Base-by-base conservation (phyloP, 2,329 filamentous ascomycete genomes). In the Sporothrix euskadiensis region DNA sequence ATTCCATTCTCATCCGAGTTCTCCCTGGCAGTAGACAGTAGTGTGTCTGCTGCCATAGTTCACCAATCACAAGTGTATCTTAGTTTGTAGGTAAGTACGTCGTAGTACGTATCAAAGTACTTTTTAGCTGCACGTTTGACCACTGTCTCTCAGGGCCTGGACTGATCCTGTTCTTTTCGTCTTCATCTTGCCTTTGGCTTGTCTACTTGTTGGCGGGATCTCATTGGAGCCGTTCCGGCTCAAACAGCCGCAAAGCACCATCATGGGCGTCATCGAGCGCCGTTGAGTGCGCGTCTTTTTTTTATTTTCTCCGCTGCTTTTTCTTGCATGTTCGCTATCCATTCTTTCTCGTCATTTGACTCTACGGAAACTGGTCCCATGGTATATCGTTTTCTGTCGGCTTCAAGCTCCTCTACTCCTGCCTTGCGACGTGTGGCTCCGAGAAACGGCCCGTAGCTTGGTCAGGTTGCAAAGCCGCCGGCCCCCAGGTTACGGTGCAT, bases 221-320 rank as follows among this genome's bases (percentile, higher is more conserved):
- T 22, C 44, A 35, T 30, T 52, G 41, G 7, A 66, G n/a, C 65
- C 65, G 65, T 68, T 35, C 61, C 44, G 65, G 65, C 30, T 35
- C 26, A 68, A 68, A 68, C 26, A 68, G 41, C 65, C 65, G 65
- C 63, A 47, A 49, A 68, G 41, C 65, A 44, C 39, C 22, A 39
- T 16, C 41, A 35, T 61, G 30, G 10, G 16, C 32, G 57, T 39
- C 44, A 19, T 61, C 32, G 30, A n/a, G 16, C 32, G 57, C 61
- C 44, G 14, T 19, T 49, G 52, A 56, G 52, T 10, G 19, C 52
- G 52, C 52, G 52, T 26, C 44, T 52, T 52, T 68, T 35, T 52
- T n/a, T 61, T 39, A 35, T 30, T 59, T 35, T 59, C 26, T 26
- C 26, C 26, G 26, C 2, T 26, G n/a, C 7, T 57, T 26, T 63